Conservation (phyloP, 352 stramenopile species). For the Pythium rhizo-oryzae region DNA sequence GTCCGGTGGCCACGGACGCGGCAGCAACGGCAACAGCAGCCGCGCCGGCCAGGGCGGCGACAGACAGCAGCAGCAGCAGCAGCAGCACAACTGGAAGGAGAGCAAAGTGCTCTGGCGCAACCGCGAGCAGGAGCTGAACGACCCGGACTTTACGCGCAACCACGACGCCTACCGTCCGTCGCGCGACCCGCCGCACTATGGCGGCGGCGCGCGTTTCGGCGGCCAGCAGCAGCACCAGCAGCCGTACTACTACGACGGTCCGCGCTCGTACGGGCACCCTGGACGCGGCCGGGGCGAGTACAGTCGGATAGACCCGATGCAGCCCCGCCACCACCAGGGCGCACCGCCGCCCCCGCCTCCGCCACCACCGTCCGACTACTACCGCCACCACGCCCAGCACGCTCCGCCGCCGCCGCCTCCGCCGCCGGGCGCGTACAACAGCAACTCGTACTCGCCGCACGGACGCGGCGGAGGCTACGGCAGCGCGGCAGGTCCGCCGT, state of each 20-base stretch:
- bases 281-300: conserved; percentile 28
- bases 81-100: conserved; percentile 79
- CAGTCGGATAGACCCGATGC: conserved; percentile 27
- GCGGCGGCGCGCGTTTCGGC: conserved; percentile 4
- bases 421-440: conserved; percentile 14
- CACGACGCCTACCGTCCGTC: conserved; percentile 65
- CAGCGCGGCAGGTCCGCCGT: conserved; percentile 17
- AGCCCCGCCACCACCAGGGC: background rate
- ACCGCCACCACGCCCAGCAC: conserved; percentile 17
- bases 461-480: conserved; percentile 24
- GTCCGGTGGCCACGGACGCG: background rate
- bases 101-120: conserved; percentile 95
- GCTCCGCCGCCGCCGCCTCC: conserved; percentile 1
- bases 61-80: conserved; percentile 9
- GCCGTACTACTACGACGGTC: conserved; percentile 23
- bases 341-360: conserved; percentile 9
- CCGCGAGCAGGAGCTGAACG: conserved; percentile 93
- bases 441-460: conserved; percentile 23
- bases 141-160: conserved; percentile 91
- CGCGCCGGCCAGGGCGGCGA: background rate
- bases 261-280: conserved; percentile 19
- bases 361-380: conserved; percentile 25
- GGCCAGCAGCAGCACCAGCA: conserved; percentile 1
- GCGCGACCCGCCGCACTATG: conserved; percentile 21
- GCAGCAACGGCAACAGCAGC: background rate